Percentiles rank a stretch among this genome's conserved stretches.
Conservation (phyloP, 768 basidiomycete genomes). For the Lactarius tabidus region DNA sequence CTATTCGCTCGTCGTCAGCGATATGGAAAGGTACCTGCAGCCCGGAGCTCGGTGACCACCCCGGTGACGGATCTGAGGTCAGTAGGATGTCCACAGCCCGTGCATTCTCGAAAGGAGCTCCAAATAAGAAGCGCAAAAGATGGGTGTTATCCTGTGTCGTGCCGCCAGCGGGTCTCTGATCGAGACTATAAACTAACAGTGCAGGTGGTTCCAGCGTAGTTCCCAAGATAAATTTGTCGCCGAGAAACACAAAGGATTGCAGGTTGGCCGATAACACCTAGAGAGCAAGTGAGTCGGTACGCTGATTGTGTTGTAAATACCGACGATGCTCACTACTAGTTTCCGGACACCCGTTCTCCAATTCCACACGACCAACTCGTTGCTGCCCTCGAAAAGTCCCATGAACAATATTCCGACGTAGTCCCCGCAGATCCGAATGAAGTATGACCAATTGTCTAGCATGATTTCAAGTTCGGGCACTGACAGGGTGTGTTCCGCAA, state of each 20-base stretch:
- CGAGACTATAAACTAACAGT: slow-evolving; percentile 19
- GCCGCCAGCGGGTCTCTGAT: neutral
- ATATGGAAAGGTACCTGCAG: slow-evolving; percentile 31
- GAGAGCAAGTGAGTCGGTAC: neutral
- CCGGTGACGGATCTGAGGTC: slow-evolving; percentile 16
- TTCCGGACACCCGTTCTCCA: slow-evolving; percentile 22
- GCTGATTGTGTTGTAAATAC: neutral
- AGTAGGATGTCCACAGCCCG: neutral
- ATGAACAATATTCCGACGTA: slow-evolving; percentile 20
- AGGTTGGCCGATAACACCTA: slow-evolving; percentile 10
- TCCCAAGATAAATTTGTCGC: slow-evolving; percentile 7
- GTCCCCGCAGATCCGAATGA: slow-evolving; percentile 20
- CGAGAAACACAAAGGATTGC: slow-evolving; percentile 19
- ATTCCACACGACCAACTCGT: slow-evolving; percentile 23
- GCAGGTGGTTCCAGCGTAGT: slow-evolving; percentile 10
- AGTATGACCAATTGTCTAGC: slow-evolving; percentile 4
- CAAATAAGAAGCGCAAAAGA: slow-evolving; percentile 14
- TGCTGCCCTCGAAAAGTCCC: neutral
- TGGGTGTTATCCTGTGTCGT: neutral
- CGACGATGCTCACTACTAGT: slow-evolving; percentile 16
- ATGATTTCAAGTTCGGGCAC: neutral
- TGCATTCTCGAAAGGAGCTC: neutral
- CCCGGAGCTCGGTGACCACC: slow-evolving; percentile 6
- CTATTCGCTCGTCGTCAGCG: slow-evolving; percentile 7
- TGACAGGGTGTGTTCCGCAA: slow-evolving; percentile 15